phyloP scores from a whole-genome alignment of 1,139 yeast species.

The Candida sanyaensis region DNA sequence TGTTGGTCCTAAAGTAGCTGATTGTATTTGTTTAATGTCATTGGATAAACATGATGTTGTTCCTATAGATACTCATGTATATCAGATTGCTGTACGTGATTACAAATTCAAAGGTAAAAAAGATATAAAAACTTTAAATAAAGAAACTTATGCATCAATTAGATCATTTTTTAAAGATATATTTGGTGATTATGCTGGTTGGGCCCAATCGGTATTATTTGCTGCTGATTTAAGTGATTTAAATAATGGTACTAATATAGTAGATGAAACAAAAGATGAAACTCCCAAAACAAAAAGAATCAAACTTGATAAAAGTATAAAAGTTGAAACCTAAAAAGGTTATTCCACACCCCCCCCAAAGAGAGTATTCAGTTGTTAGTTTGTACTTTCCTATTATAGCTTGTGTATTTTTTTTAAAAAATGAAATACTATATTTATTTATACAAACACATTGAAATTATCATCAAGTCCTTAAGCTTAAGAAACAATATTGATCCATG shows the following conservation, averaged over 20 bases:
- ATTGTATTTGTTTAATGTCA: conserved; percentile 87
- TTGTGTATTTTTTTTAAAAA: too few species aligned
- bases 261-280: conserved; percentile 5
- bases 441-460: too few species aligned
- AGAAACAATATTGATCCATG: too few species aligned
- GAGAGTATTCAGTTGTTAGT: too few species aligned
- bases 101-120: conserved; percentile 59
- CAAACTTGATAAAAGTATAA: background rate
- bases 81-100: conserved; percentile 84
- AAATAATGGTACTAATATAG: conserved; percentile 48
- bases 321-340: background rate
- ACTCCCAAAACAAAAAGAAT: background rate
- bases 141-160: conserved; percentile 62
- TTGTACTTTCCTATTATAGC: too few species aligned
- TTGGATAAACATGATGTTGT: conserved; percentile 85
- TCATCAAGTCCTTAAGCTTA: too few species aligned
- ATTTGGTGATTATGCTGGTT: conserved; percentile 95
- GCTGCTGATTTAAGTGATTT: conserved; percentile 76
- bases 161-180: conserved; percentile 60
- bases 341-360: background rate
- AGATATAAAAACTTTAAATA: conserved; percentile 52
- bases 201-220: conserved; percentile 95
- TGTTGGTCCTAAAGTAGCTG: conserved; percentile 98
- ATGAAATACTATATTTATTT: too few species aligned
- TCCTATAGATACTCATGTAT: conserved; percentile 97